These are phyloP conservation scores for Xylariaceae sp. DNA, from an alignment of 2,329 filamentous ascomycete species.

Conservation along the genomic window DNA sequence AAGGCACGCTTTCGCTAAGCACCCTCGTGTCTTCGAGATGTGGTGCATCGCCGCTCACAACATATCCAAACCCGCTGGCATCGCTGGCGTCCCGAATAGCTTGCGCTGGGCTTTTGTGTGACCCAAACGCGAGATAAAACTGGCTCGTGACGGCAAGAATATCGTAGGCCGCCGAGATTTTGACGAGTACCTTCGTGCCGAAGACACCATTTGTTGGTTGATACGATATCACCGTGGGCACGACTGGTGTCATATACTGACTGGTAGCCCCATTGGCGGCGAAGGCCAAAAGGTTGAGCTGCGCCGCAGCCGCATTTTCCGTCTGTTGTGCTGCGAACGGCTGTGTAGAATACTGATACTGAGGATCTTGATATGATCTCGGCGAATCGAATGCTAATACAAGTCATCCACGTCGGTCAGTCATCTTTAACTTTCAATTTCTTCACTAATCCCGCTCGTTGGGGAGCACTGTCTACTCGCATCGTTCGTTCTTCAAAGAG, in stretches of 20 bases:
- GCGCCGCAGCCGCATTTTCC: constrained; percentile 47
- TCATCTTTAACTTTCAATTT: too few relatives aligned
- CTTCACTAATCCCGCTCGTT: too few relatives aligned
- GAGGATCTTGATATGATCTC: constrained; percentile 56
- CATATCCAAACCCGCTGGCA: constrained; percentile 62
- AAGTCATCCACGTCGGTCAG: constrained; percentile 4
- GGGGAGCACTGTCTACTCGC: too few relatives aligned
- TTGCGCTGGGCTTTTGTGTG: constrained; percentile 65
- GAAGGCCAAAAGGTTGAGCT: constrained; percentile 54
- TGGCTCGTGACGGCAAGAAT: constrained; percentile 56
- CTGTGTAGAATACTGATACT: constrained; percentile 50
- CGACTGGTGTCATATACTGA: constrained; percentile 61
- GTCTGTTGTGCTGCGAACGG: constrained; percentile 44
- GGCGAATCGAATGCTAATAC: constrained; percentile 58
- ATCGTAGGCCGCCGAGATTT: constrained; percentile 72
- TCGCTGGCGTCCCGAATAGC: constrained; percentile 59
- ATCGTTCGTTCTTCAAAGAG: too few relatives aligned
- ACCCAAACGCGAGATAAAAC: constrained; percentile 72
- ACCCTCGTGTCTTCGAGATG: constrained; percentile 50
- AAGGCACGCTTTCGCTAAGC: constrained; percentile 47
- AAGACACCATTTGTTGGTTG: constrained; percentile 64
- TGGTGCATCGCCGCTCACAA: constrained; percentile 69
- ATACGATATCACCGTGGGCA: constrained; percentile 64
- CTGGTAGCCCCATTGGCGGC: constrained; percentile 60
- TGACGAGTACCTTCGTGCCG: constrained; percentile 68